Evolutionary conservation across 768 basidiomycete genomes (phyloP).

Genomic region (Phanerodontia chrysosporium): DNA sequence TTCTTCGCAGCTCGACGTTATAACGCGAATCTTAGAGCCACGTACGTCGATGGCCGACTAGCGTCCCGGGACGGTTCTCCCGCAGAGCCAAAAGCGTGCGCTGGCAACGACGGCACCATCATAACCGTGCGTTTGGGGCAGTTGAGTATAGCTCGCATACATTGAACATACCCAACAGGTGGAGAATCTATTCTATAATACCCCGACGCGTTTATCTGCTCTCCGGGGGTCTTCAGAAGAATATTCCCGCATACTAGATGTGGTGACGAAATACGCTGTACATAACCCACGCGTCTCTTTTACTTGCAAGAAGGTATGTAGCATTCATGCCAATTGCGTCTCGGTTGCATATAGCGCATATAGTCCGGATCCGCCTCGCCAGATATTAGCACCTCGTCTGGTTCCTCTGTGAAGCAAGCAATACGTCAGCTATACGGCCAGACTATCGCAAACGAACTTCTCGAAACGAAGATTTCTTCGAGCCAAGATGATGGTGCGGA

Average conservation of each 20-base stretch:
- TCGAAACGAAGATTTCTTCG: conserved; percentile 32
- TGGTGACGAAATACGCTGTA: conserved; percentile 88
- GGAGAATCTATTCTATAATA: conserved; percentile 94
- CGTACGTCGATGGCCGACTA: conserved; percentile 75
- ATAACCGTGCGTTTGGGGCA: conserved; percentile 55
- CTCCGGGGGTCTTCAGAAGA: conserved; percentile 86
- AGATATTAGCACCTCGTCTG: conserved; percentile 76
- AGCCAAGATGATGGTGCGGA: conserved; percentile 23
- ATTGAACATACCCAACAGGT: conserved; percentile 47
- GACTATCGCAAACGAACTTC: conserved; percentile 72
- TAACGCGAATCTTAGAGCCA: conserved; percentile 48
- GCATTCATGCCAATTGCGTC: neutral
- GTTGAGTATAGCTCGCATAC: neutral
- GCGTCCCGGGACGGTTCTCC: conserved; percentile 65
- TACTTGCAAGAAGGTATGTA: conserved; percentile 81
- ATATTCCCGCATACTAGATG: conserved; percentile 85
- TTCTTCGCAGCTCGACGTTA: neutral
- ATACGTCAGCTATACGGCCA: conserved; percentile 83
- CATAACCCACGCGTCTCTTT: conserved; percentile 90
- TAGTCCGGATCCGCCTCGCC: conserved; percentile 72
- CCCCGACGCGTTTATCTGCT: conserved; percentile 80
- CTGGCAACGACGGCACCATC: conserved; percentile 92
- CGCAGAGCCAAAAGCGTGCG: conserved; percentile 81
- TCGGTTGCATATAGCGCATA: neutral
- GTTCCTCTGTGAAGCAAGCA: conserved; percentile 57